Percentiles rank a stretch among this genome's conserved stretches.
phyloP scores from a whole-genome alignment of 192 early-diverging fungal genomes.

The Coemansia sp. region DNA sequence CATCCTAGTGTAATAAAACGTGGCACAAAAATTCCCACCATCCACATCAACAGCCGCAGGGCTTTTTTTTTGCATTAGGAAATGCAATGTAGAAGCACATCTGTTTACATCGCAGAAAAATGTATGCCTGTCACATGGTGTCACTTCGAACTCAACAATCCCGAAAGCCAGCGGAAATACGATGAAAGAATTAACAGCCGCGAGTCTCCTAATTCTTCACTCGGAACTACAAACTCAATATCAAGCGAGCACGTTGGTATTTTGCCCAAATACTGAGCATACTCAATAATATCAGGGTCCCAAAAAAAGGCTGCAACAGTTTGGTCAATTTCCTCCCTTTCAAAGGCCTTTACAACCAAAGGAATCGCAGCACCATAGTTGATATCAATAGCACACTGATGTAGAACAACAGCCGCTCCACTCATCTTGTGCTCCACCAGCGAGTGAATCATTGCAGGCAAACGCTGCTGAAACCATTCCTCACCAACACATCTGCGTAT shows the following conservation, averaged over 20 bases:
- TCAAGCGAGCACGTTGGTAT: conserved; percentile 17
- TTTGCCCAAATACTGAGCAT: conserved; percentile 32
- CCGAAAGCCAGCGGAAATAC: conserved; percentile 35
- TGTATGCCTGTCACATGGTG: neutral
- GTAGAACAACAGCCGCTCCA: conserved; percentile 36
- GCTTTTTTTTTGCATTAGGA: neutral
- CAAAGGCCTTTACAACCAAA: conserved; percentile 37
- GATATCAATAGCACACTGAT: conserved; percentile 21
- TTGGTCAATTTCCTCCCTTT: conserved; percentile 19
- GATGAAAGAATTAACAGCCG: conserved; percentile 22
- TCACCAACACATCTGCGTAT: conserved; percentile 10
- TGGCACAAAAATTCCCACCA: neutral
- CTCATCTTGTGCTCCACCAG: conserved; percentile 16
- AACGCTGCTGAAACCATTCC: conserved; percentile 30
- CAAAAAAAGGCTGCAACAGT: conserved; percentile 35
- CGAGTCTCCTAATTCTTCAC: conserved; percentile 11
- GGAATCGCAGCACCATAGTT: conserved; percentile 27
- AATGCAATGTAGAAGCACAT: neutral
- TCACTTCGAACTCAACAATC: conserved; percentile 14
- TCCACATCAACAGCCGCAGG: no score
- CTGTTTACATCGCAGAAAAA: neutral
- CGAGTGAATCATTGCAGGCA: conserved; percentile 13
- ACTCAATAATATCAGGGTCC: conserved; percentile 48
- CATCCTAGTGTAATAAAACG: neutral
- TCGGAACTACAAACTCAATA: conserved; percentile 24